phyloP scores from a whole-genome alignment of 345 rosid species.

The Linum usitatissimum region DNA sequence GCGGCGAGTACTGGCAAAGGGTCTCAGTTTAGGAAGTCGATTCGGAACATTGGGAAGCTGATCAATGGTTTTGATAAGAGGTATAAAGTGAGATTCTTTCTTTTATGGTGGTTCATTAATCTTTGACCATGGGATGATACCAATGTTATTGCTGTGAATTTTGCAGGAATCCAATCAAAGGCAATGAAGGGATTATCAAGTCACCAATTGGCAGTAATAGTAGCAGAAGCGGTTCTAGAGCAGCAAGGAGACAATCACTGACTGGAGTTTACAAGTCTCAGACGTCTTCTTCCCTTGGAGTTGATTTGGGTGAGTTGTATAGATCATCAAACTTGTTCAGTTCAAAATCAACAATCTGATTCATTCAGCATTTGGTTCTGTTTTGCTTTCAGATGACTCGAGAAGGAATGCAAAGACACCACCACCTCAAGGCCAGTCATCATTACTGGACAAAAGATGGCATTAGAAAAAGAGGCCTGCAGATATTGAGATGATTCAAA shows the following conservation, averaged over 20 bases:
- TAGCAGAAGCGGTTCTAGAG: slow-evolving; percentile 16
- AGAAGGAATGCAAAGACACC: slow-evolving; percentile 60
- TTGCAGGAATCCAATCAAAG: slow-evolving; percentile 21
- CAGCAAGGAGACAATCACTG: slow-evolving; percentile 63
- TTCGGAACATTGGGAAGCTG: slow-evolving; percentile 73
- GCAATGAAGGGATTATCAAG: slow-evolving; percentile 27
- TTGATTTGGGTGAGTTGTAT: slow-evolving; percentile 34
- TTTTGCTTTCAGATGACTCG: slow-evolving; percentile 20
- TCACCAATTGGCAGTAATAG: slow-evolving; percentile 36
- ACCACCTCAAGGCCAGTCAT: slow-evolving; percentile 47
- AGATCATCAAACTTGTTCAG: background rate
- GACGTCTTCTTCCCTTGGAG: slow-evolving; percentile 71
- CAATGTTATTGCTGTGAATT: background rate
- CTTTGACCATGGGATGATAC: background rate
- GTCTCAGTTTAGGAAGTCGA: slow-evolving; percentile 71
- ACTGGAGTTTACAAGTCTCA: slow-evolving; percentile 48
- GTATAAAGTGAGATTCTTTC: slow-evolving; percentile 20
- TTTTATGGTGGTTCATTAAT: background rate
- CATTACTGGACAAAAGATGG: slow-evolving; percentile 35
- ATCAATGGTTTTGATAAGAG: slow-evolving; percentile 77
- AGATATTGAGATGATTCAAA: background rate
- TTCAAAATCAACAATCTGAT: background rate
- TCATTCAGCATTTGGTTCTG: too few species aligned
- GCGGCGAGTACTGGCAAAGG: slow-evolving; percentile 43
- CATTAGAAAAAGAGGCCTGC: slow-evolving; percentile 10